Base-by-base conservation (phyloP, 768 basidiomycete species). In the Kwoniella botswanensis region DNA sequence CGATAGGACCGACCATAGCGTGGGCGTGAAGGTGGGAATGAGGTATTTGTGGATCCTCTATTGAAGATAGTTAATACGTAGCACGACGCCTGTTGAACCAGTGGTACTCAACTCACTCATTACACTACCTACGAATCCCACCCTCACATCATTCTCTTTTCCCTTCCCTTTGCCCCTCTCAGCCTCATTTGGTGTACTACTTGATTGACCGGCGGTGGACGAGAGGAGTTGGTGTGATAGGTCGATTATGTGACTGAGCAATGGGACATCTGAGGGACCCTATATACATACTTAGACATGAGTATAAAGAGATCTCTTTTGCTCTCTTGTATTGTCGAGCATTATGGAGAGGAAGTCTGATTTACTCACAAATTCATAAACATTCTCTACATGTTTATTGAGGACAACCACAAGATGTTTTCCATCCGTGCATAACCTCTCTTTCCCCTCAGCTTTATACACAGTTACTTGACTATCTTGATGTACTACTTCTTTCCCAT, bases 21-120 rank as follows among this genome's bases (percentile, higher is more conserved):
- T 81, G 78, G 12, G 76, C 77, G 58, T 79, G 77, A 12, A 81
- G 72, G 53, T 81, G 79, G 2, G 69, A 55, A 57, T 78, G 75
- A 12, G 79, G 76, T 9, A 73, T 75, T 62, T 77, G 76, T 2
- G 79, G 77, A 41, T 80, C 79, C 60, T 68, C 79, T 80, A 35
- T 29, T 11, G 17, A 56, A 21, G 9, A 56, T 15, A 17, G 5
- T 15, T 58, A 29, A 58, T 35, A 22, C 50, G 26, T 29, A 58
- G 7, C 22, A 22, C 10, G 26, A 26, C 62, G 41, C 26, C 26
- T 26, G 18, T n/a, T 24, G 12, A 3, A 24, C 21, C 7, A 1
- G 43, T 11, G 13, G 24, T n/a, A 18, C 44, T 17, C 4, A 2
- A 74, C 76, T 68, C 67, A 78, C 79, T 71, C 21, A 67, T 71